phyloP scores from a whole-genome alignment of 352 stramenopile genomes.

The Lagenidium sp. region DNA sequence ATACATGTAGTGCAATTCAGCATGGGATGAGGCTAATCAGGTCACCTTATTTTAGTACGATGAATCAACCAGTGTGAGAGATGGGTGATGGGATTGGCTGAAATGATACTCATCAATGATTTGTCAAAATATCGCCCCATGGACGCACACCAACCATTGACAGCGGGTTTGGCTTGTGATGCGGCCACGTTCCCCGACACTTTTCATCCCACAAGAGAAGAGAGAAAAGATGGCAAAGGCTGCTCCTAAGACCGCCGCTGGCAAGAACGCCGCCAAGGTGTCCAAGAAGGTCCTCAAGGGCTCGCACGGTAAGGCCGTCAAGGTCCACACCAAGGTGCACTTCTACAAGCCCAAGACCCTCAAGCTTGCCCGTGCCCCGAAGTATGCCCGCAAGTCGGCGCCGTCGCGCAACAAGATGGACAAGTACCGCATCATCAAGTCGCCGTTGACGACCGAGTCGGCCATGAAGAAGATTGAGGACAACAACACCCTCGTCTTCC shows the following conservation, averaged over 20 bases:
- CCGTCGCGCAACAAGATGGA: conserved; percentile 94
- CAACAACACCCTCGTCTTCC: conserved; percentile 99
- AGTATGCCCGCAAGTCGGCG: conserved; percentile 93
- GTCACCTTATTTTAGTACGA: no score
- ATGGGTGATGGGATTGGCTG: no score
- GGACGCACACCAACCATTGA: conserved; percentile 6
- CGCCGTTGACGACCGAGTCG: conserved; percentile 98
- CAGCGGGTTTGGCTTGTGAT: no score
- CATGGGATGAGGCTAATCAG: no score
- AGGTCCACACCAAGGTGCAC: conserved; percentile 99
- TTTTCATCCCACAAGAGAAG: conserved; percentile 38
- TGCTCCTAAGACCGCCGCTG: conserved; percentile 71
- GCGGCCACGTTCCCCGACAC: no score
- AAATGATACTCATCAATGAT: no score
- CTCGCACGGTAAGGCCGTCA: conserved; percentile 95
- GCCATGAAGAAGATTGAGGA: conserved; percentile 99
- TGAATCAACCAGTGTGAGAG: no score
- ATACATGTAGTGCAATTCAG: no score
- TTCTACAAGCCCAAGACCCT: conserved; percentile 99
- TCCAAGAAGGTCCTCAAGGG: conserved; percentile 95
- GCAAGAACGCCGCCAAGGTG: conserved; percentile 90
- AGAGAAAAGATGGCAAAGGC: conserved; percentile 75
- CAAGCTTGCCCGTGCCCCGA: conserved; percentile 90
- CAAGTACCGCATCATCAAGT: conserved; percentile 99
- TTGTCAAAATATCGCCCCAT: no score